Conservation (phyloP, 2,329 filamentous ascomycete species). For the Beauveria sp. region DNA sequence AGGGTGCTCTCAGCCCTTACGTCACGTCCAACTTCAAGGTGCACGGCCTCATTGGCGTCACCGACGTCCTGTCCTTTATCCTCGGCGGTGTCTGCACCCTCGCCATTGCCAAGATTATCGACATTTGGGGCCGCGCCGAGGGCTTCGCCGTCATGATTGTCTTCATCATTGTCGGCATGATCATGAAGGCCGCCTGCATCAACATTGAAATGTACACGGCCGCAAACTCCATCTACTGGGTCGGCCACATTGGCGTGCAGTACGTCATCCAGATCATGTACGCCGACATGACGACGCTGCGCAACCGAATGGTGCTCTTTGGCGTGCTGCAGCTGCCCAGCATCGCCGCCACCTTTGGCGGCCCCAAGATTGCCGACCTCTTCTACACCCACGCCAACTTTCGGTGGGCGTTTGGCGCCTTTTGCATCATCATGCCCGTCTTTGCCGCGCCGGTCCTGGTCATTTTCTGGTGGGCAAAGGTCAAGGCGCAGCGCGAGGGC, state of each 20-base stretch:
- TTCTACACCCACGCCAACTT: conserved; percentile 33
- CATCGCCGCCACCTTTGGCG: conserved; percentile 38
- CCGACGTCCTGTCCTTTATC: conserved; percentile 50
- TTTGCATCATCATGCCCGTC: conserved; percentile 52
- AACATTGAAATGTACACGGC: conserved; percentile 52
- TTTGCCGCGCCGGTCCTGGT: conserved; percentile 30
- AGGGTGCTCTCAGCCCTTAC: conserved; percentile 50
- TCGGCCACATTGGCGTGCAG: conserved; percentile 40
- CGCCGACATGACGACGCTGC: conserved; percentile 35
- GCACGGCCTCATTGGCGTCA: conserved; percentile 60
- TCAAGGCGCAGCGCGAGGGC: conserved; percentile 43
- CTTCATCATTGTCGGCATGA: conserved; percentile 44
- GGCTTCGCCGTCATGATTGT: conserved; percentile 36
- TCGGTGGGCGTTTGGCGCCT: conserved; percentile 51
- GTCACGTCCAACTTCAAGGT: conserved; percentile 57
- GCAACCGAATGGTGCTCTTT: conserved; percentile 36
- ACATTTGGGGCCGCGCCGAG: conserved; percentile 41
- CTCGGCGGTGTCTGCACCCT: conserved; percentile 32
- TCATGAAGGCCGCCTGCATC: conserved; percentile 55
- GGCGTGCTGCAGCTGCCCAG: conserved; percentile 36
- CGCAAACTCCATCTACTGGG: conserved; percentile 56
- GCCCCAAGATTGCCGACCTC: conserved; percentile 31
- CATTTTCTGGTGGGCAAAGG: conserved; percentile 29
- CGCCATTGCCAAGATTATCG: conserved; percentile 40
- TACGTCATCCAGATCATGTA: conserved; percentile 36